Evolutionary conservation across 257 asterid genomes (phyloP).

Genomic region (Capsicum baccatum): DNA sequence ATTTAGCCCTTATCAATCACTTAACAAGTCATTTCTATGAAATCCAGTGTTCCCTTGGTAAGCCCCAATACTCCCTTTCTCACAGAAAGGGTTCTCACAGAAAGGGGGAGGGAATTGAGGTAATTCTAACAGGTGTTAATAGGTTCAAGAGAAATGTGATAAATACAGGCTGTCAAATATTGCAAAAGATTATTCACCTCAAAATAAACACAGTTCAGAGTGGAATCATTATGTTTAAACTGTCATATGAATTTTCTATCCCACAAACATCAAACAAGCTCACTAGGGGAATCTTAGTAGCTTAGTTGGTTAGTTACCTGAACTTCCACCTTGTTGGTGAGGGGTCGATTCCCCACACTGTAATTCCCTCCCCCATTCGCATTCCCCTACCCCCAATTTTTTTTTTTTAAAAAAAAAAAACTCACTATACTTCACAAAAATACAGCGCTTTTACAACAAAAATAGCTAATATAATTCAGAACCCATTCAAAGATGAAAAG

Average conservation of each 20-base stretch:
- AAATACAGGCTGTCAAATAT: not conserved
- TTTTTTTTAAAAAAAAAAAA: too few species aligned
- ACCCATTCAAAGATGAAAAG: not conserved
- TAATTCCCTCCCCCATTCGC: too few species aligned
- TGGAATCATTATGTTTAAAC: not conserved
- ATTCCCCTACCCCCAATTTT: too few species aligned
- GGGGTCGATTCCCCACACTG: too few species aligned
- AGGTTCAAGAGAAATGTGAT: not conserved
- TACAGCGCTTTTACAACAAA: not conserved
- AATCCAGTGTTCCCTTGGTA: not conserved
- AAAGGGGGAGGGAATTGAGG: not conserved
- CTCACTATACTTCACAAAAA: not conserved
- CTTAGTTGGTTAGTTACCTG: too few species aligned
- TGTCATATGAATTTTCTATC: not conserved
- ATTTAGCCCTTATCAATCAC: not conserved
- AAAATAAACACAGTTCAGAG: not conserved
- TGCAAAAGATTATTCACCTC: not conserved
- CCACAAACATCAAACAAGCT: not conserved
- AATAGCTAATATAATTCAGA: not conserved
- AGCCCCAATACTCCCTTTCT: not conserved
- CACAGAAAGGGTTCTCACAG: not conserved
- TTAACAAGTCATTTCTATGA: not conserved
- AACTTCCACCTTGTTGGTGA: too few species aligned
- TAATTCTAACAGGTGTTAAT: not conserved
- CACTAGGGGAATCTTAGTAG: not conserved